Percentiles rank a stretch among this genome's conserved stretches.
phyloP scores from a whole-genome alignment of 768 basidiomycete species.

The Pleurotus cornucopiae region DNA sequence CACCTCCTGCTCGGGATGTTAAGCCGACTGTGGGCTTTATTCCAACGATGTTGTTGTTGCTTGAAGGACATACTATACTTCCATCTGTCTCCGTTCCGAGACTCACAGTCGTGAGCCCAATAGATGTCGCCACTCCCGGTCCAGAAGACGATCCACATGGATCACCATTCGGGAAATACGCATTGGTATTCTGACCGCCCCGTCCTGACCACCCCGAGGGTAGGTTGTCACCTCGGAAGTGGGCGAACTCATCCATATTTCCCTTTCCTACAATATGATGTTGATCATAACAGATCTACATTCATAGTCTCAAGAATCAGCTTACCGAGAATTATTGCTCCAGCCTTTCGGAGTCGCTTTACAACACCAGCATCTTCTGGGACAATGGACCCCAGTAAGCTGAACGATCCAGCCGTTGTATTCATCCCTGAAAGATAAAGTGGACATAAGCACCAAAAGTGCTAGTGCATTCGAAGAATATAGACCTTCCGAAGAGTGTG shows the following conservation, averaged over 20 bases:
- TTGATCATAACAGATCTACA: neutral
- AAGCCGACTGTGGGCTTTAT: constrained; percentile 60
- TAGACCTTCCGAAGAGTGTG: constrained; percentile 38
- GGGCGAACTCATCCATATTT: neutral
- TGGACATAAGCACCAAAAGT: neutral
- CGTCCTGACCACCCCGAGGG: constrained; percentile 58
- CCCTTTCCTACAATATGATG: neutral
- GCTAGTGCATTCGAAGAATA: neutral
- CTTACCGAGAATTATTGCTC: constrained; percentile 6
- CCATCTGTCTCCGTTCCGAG: constrained; percentile 52
- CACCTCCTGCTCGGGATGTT: constrained; percentile 57
- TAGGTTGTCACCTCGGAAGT: constrained; percentile 15
- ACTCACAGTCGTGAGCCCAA: constrained; percentile 44
- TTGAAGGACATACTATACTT: constrained; percentile 49
- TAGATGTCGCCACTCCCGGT: constrained; percentile 49
- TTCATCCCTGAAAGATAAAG: neutral
- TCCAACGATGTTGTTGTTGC: constrained; percentile 51
- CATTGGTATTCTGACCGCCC: constrained; percentile 45
- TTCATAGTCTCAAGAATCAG: neutral
- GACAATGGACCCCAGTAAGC: constrained; percentile 36
- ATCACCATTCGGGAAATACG: constrained; percentile 47
- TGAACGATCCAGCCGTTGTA: constrained; percentile 29
- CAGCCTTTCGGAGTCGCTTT: constrained; percentile 23
- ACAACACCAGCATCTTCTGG: constrained; percentile 44
- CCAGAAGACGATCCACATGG: constrained; percentile 60